Evolutionary conservation across 2,329 filamentous ascomycete genomes (phyloP).

Genomic region (Scolecobasidium constrictum): DNA sequence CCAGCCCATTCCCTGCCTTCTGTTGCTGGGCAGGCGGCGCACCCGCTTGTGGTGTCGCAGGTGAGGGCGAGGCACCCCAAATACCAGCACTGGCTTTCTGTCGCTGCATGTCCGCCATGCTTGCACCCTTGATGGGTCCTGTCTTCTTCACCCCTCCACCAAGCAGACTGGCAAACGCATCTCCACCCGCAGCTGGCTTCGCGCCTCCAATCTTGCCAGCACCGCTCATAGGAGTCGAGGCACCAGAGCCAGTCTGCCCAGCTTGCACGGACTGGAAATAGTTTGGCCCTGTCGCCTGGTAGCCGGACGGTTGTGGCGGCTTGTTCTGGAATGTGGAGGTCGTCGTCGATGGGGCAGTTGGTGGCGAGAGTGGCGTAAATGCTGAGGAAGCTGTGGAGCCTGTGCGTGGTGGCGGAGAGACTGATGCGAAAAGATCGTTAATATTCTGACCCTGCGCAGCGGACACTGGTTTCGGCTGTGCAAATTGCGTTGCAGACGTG

Average conservation of each 20-base stretch:
- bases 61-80: conserved; percentile 62
- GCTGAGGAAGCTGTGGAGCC: conserved; percentile 49
- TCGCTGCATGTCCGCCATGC: conserved; percentile 91
- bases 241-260: conserved; percentile 17
- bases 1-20: conserved; percentile 23
- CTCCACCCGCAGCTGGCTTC: conserved; percentile 46
- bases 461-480: conserved; percentile 75
- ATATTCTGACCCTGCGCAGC: conserved; percentile 70
- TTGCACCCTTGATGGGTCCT: conserved; percentile 50
- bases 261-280: conserved; percentile 79
- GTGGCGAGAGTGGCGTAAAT: conserved; percentile 48
- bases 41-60: conserved; percentile 5
- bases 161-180: conserved; percentile 87
- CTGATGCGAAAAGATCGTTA: conserved; percentile 71
- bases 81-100: conserved; percentile 92
- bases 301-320: conserved; percentile 44
- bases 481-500: conserved; percentile 57
- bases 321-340: conserved; percentile 9
- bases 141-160: conserved; percentile 67
- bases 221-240: conserved; percentile 28
- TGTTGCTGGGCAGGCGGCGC: conserved; percentile 13
- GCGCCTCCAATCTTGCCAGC: conserved; percentile 22
- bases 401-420: conserved; percentile 55
- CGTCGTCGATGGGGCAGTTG: conserved; percentile 18
- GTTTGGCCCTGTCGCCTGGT: conserved; percentile 74